Conservation (phyloP, 257 asterid species). For the Petrea volubilis region DNA sequence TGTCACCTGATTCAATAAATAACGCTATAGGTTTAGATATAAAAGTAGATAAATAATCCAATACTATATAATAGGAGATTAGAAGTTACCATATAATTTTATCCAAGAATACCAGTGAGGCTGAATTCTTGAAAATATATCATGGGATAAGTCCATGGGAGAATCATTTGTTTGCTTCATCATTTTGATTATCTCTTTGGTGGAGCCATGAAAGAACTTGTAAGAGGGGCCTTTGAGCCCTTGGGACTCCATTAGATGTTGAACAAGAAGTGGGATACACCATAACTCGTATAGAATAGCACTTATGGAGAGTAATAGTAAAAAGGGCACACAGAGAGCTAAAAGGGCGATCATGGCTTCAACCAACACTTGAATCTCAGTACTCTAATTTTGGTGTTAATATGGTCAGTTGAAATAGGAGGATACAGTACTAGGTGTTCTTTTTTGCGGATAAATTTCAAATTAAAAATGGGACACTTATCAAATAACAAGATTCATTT, state of each 20-base stretch:
- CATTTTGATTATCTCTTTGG: slow-evolving; percentile 45
- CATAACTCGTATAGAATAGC: not conserved
- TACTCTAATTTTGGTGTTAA: no score
- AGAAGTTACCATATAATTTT: slow-evolving; percentile 44
- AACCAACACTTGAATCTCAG: not conserved
- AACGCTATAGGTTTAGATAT: no score
- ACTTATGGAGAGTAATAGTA: not conserved
- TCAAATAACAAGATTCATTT: no score
- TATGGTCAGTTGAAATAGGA: no score
- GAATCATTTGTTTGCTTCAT: slow-evolving; percentile 30
- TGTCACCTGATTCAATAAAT: slow-evolving; percentile 33
- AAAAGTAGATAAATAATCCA: not conserved
- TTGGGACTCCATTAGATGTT: slow-evolving; percentile 37
- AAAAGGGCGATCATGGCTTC: not conserved
- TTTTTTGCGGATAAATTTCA: no score
- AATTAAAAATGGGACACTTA: no score
- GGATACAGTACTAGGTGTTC: no score
- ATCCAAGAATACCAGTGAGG: slow-evolving; percentile 57
- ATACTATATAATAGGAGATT: not conserved
- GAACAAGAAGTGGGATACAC: slow-evolving; percentile 45
- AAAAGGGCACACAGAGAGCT: not conserved
- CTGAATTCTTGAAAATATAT: slow-evolving; percentile 44
- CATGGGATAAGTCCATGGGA: slow-evolving; percentile 61
- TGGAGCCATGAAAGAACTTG: slow-evolving; percentile 45
- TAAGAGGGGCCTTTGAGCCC: slow-evolving; percentile 59